Conservation (phyloP, 148 eudicot genomes). For the Diospyros kaki region DNA sequence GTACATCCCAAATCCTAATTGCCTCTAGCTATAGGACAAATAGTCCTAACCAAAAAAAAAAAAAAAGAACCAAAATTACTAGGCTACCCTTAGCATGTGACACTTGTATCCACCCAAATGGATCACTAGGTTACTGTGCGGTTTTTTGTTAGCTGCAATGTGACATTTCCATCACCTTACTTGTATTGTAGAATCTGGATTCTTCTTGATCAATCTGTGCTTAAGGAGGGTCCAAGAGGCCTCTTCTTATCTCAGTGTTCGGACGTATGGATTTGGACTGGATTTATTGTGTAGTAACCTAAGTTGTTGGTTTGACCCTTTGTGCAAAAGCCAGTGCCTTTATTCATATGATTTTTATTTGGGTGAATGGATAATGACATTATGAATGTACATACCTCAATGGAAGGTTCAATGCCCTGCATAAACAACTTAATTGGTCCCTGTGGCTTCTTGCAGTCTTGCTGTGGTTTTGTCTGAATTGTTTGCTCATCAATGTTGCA, state of each 20-base stretch:
- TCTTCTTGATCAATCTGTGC: neutral
- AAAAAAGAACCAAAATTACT: too few relatives aligned
- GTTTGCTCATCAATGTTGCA: neutral
- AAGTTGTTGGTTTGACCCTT: neutral
- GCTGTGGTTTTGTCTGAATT: neutral
- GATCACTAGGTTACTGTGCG: too few relatives aligned
- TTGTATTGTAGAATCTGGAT: neutral
- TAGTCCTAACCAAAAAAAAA: too few relatives aligned
- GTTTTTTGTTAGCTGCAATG: neutral
- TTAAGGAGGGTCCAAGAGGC: neutral
- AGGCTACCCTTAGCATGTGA: too few relatives aligned
- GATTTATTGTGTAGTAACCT: neutral
- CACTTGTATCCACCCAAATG: too few relatives aligned
- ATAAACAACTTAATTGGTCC: neutral
- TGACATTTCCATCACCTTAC: neutral
- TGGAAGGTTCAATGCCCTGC: neutral
- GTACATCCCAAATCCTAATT: too few relatives aligned
- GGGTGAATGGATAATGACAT: neutral
- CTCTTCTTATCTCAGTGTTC: neutral
- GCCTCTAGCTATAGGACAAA: too few relatives aligned
- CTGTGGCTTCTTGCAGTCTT: too few relatives aligned
- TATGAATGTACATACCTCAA: neutral
- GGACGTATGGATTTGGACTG: too few relatives aligned
- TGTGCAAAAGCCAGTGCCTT: neutral
- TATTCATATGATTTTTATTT: slow-evolving; percentile 5